A percentile compares a stretch with the other conserved stretches of the same genome.
Evolutionary conservation across 1,284 basidiomycete species (phyloP).

Genomic region (Irpex sp.): DNA sequence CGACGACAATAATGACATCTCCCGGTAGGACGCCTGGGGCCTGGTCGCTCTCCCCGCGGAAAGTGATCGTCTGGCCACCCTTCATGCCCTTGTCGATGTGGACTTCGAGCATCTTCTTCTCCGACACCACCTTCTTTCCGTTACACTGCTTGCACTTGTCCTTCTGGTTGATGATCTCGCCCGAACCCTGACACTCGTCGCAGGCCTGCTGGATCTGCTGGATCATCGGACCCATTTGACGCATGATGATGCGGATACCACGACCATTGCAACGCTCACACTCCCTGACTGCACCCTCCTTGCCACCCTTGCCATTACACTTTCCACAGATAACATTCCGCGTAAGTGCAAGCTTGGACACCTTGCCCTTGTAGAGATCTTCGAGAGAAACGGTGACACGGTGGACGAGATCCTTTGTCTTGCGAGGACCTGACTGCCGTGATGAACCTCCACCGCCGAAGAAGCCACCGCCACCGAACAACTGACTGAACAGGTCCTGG

Average conservation of each 20-base stretch:
- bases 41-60: slow-evolving; percentile 96
- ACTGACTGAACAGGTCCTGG: slow-evolving; percentile 95
- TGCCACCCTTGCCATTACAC: slow-evolving; percentile 96
- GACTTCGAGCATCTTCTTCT: slow-evolving; percentile 98
- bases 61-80: slow-evolving; percentile 94
- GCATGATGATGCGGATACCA: slow-evolving; percentile 88
- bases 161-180: slow-evolving; percentile 93
- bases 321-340: slow-evolving; percentile 93
- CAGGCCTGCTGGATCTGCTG: slow-evolving; percentile 98
- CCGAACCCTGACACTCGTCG: slow-evolving; percentile 88
- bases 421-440: slow-evolving; percentile 81
- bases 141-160: slow-evolving; percentile 93
- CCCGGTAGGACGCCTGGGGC: slow-evolving; percentile 88
- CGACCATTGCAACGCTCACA: slow-evolving; percentile 86
- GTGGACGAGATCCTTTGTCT: slow-evolving; percentile 98
- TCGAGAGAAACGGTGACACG: slow-evolving; percentile 95
- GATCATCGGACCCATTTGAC: slow-evolving; percentile 99
- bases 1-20: slow-evolving; percentile 96
- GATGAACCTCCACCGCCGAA: slow-evolving; percentile 61
- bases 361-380: slow-evolving; percentile 98
- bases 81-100: slow-evolving; percentile 99
- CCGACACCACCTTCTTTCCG: slow-evolving; percentile 93
- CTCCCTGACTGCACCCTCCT: slow-evolving; percentile 88
- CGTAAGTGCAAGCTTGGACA: slow-evolving; percentile 95
- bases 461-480: slow-evolving; percentile 76